Base-by-base conservation (phyloP, 305 asterid genomes). In the Rubia occidens region DNA sequence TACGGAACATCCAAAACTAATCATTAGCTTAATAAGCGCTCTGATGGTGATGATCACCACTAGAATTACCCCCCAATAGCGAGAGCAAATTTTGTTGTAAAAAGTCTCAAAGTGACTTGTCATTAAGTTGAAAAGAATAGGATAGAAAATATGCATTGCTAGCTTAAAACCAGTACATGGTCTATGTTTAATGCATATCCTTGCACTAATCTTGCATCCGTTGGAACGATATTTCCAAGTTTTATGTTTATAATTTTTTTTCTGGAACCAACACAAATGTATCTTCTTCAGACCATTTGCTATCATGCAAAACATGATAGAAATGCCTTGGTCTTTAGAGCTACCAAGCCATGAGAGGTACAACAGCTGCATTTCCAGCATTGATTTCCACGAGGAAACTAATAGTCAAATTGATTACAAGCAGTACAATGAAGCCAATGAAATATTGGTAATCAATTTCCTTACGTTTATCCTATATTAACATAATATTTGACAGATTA, bases 121-220 rank as follows among this genome's bases (percentile, higher is more conserved):
- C 29, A 7, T 0, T 45, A 43, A 43, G 47, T 43, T 43, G 47
- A 43, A 43, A 43, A 43, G 3, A 44, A 44, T 15, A 10, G 14
- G 49, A 44, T 44, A 44, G 14, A 44, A 44, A 44, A 44, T 14
- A 47, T 47, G 21, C 58, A 17, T 4, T 51, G 9, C 56, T 15
- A 51, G 56, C 20, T 17, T 17, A 10, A 53, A 18, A 11, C 21
- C 47, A 6, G 70, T 61, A 85, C 90, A 84, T 85, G 91, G 68
- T 87, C 91, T 35, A 87, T 85, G 70, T 87, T 87, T 67, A 85
- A 75, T 70, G 95, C 89, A 76, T 87, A 91, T 14, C 91, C 91
- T 74, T 87, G 79, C 55, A 87, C 76, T 54, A 85, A 83, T 39
- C 89, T 83, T 3, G 91, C 91, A 81, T 87, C 95, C 58, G 95